phyloP scores from a whole-genome alignment of 164 flowering plant genomes.

The Protea cynaroides region DNA sequence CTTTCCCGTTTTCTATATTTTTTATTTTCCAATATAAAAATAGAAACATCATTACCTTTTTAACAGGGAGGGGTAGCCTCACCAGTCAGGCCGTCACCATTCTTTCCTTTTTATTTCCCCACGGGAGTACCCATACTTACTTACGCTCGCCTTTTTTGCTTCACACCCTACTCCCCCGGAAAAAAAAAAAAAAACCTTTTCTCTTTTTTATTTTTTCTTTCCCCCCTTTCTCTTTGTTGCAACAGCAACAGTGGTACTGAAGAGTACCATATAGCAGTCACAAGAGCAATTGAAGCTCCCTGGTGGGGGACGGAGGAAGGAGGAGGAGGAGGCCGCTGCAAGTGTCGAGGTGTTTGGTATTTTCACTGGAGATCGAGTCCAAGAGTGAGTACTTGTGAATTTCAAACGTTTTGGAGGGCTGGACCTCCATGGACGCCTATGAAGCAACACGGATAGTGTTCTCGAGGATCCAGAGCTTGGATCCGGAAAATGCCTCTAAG shows the following conservation, averaged over 20 bases:
- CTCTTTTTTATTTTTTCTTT: constrained; percentile 2
- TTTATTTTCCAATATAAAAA: constrained; percentile 1
- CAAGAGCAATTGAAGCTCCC: neutral
- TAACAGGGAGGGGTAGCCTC: constrained; percentile 11
- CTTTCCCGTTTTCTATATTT: constrained; percentile 3
- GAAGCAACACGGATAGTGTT: constrained; percentile 87
- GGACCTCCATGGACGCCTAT: constrained; percentile 59
- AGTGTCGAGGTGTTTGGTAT: neutral
- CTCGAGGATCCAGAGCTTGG: constrained; percentile 68
- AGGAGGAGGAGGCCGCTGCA: neutral
- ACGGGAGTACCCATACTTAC: constrained; percentile 32
- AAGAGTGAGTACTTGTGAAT: neutral
- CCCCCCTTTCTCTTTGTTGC: too few species aligned
- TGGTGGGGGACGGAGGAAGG: neutral
- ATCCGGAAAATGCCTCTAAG: constrained; percentile 84
- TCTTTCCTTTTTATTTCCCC: constrained; percentile 14
- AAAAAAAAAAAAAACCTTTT: too few species aligned
- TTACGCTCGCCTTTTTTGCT: constrained; percentile 10
- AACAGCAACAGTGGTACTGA: neutral
- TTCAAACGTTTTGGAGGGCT: neutral
- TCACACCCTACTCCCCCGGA: constrained; percentile 6
- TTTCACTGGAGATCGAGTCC: neutral
- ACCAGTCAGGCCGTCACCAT: neutral
- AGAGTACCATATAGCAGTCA: constrained; percentile 4
- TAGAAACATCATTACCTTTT: constrained; percentile 18